Percentiles rank a stretch among this genome's conserved stretches.
phyloP scores from a whole-genome alignment of 768 basidiomycete species.

The Royoungia palumana region DNA sequence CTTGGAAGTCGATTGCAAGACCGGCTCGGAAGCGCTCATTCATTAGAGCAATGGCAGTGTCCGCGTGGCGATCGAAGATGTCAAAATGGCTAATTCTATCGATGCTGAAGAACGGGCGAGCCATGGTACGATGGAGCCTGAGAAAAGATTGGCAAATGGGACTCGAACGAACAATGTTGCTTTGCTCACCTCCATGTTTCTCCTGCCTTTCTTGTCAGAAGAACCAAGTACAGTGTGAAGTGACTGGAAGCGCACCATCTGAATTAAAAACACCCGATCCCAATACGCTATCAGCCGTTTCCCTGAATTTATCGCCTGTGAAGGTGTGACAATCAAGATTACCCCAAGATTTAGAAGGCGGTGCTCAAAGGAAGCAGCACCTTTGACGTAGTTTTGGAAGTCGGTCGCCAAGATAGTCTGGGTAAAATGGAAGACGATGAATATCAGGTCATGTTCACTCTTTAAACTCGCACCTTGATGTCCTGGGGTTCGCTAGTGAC shows the following conservation, averaged over 20 bases:
- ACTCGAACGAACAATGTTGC: not conserved
- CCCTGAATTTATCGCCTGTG: constrained; percentile 34
- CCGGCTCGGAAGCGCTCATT: constrained; percentile 44
- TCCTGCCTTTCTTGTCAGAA: constrained; percentile 35
- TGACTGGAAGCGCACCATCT: constrained; percentile 35
- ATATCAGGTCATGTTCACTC: not conserved
- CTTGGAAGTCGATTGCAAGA: constrained; percentile 59
- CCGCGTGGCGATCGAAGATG: constrained; percentile 54
- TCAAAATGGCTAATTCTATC: constrained; percentile 63
- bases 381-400: constrained; percentile 44
- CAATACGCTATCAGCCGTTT: constrained; percentile 33
- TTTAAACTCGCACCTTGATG: constrained; percentile 30
- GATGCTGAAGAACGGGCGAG: constrained; percentile 65
- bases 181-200: constrained; percentile 63
- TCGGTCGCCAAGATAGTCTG: constrained; percentile 43
- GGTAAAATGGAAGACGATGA: not conserved
- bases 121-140: constrained; percentile 64
- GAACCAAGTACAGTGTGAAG: not conserved
- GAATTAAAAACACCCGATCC: constrained; percentile 58
- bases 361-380: constrained; percentile 14
- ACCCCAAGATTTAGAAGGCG: not conserved
- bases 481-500: constrained; percentile 52
- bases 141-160: not conserved
- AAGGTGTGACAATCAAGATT: not conserved
- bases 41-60: constrained; percentile 43